These are phyloP conservation scores for Stachybotrys chartarum DNA, from an alignment of 2,329 filamentous ascomycete species.

Conservation along the genomic window DNA sequence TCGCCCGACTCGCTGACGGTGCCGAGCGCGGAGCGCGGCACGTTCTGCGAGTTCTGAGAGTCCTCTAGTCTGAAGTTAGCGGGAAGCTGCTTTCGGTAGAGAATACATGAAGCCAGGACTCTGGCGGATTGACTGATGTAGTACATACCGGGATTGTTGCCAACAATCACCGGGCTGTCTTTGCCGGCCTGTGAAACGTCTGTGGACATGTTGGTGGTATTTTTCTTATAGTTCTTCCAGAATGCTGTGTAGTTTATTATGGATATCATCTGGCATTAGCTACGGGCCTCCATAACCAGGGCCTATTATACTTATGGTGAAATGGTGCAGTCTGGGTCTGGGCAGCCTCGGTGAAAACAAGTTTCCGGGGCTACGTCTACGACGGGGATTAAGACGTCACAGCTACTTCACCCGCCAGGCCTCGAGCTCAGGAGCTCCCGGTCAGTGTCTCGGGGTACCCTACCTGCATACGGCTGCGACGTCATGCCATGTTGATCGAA, in stretches of 20 bases:
- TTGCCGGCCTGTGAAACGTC: background rate
- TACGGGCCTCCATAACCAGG: too few species aligned
- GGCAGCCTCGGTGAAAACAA: slow-evolving; percentile 13
- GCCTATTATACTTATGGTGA: too few species aligned
- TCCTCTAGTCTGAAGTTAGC: slow-evolving; percentile 14
- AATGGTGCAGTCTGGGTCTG: background rate
- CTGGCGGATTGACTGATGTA: background rate
- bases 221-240: too few species aligned
- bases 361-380: slow-evolving; percentile 11
- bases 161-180: background rate
- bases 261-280: too few species aligned
- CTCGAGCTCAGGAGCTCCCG: too few species aligned
- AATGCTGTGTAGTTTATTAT: too few species aligned
- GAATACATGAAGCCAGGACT: background rate
- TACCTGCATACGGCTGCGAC: too few species aligned
- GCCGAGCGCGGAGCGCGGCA: slow-evolving; percentile 29
- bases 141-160: background rate
- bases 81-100: background rate
- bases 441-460: too few species aligned
- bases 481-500: too few species aligned
- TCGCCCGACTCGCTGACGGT: slow-evolving; percentile 37
- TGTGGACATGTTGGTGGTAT: too few species aligned
- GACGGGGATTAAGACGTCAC: slow-evolving; percentile 13
- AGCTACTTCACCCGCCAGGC: background rate
- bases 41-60: slow-evolving; percentile 9